Percentiles rank a stretch among this genome's conserved stretches.
phyloP scores from a whole-genome alignment of 2,329 filamentous ascomycete species.

The Fonsecaea pedrosoi region DNA sequence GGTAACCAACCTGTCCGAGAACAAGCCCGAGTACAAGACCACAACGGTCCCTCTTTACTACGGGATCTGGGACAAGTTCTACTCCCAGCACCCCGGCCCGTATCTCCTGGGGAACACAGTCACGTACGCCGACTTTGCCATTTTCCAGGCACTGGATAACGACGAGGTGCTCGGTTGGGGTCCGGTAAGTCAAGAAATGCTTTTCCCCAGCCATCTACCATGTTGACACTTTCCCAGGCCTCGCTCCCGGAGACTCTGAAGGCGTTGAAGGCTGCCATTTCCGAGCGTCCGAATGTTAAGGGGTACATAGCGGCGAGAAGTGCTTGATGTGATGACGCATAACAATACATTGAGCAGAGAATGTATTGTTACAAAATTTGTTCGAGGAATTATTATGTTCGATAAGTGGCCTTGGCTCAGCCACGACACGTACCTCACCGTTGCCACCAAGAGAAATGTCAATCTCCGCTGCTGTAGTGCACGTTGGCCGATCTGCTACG shows the following conservation, averaged over 20 bases:
- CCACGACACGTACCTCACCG: too few species aligned
- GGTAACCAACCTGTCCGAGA: slow-evolving; percentile 42
- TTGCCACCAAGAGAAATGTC: too few species aligned
- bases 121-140: slow-evolving; percentile 50
- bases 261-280: slow-evolving; percentile 4
- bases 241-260: slow-evolving; percentile 9
- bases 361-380: not conserved
- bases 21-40: slow-evolving; percentile 46
- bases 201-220: not conserved
- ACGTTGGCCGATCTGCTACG: too few species aligned
- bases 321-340: not conserved
- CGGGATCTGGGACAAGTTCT: slow-evolving; percentile 43
- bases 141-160: slow-evolving; percentile 51
- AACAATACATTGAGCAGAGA: not conserved
- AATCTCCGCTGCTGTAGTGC: too few species aligned
- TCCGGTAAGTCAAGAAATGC: slow-evolving; percentile 4
- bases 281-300: slow-evolving; percentile 17
- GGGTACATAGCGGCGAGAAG: slow-evolving; percentile 17
- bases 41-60: slow-evolving; percentile 44
- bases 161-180: slow-evolving; percentile 37
- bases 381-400: not conserved
- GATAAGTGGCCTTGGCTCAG: too few species aligned
- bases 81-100: slow-evolving; percentile 44
- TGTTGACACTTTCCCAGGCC: not conserved
- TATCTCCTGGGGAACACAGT: slow-evolving; percentile 49